Evolutionary conservation across 192 early-diverging fungal genomes (phyloP).

Genomic region (Coemansia sp.): DNA sequence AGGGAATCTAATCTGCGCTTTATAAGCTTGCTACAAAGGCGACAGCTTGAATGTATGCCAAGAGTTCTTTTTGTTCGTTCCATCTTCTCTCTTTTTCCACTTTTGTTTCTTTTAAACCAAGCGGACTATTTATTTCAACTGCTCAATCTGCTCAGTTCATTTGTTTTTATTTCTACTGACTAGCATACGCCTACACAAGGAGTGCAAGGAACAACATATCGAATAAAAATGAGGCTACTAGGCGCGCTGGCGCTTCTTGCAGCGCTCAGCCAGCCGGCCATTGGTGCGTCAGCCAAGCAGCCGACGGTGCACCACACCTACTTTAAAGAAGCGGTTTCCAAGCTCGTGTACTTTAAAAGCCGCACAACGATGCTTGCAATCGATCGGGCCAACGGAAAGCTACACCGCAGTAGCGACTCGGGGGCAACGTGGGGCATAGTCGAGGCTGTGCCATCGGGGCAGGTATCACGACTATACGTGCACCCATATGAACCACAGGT

Average conservation of each 20-base stretch:
- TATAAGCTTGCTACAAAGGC: too few relatives aligned
- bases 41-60: too few relatives aligned
- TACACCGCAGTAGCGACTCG: constrained; percentile 64
- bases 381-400: constrained; percentile 46
- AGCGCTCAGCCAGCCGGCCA: too few relatives aligned
- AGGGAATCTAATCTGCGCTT: too few relatives aligned
- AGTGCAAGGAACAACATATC: too few relatives aligned
- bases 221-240: too few relatives aligned
- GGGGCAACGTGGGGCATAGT: constrained; percentile 63
- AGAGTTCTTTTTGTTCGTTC: too few relatives aligned
- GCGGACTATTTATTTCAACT: neutral
- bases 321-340: constrained; percentile 35
- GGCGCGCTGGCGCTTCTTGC: too few relatives aligned
- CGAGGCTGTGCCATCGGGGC: constrained; percentile 43
- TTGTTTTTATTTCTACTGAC: neutral
- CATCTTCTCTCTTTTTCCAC: neutral
- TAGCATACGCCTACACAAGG: neutral
- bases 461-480: constrained; percentile 52
- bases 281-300: neutral
- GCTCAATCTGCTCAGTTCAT: neutral
- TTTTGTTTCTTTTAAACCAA: neutral
- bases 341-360: constrained; percentile 50
- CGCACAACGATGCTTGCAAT: constrained; percentile 51
- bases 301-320: constrained; percentile 35
- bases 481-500: constrained; percentile 65